Evolutionary conservation across 305 asterid genomes (phyloP), one percentile per base, ranked within the genome.

Genomic region (Nicotiana rustica): DNA sequence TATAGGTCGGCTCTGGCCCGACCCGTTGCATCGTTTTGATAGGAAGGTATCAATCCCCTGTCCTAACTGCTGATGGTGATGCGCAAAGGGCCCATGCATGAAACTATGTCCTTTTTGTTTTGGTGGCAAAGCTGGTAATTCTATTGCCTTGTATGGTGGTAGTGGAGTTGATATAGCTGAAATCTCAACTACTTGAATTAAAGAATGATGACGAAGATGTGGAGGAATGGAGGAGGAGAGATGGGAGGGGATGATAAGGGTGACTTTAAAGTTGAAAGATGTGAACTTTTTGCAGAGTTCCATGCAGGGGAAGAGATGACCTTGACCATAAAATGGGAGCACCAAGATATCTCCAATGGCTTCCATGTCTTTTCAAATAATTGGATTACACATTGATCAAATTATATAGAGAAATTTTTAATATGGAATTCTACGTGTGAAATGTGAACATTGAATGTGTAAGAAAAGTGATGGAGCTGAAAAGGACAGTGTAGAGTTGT

Each of bases 241-340:
- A 57, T 87, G 90, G 55, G 97, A 89, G 49, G 97, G 95, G 85
- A 94, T 91, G 71, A 93, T 86, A 36, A 94, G 69, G 57, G 86
- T 85, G 49, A 91, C 78, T 55, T 82, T 89, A 88, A 83, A 88
- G 77, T 89, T 87, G 67, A 82, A 61, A 62, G 92, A 88, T 9
- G 94, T 85, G 2, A 92, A 66, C 77, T 85, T 89, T 87, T 84
- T 92, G 87, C 97, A 92, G 73, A 94, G 91, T 87, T 93, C 97
- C 61, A 90, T 86, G 80, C 86, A 88, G 0, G 97, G 98, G 75
- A 86, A 85, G 65, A 94, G 91, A 67, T 93, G 98, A 77, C 97
- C 97, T 60, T 92, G 97, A 0, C 97, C 98, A 67, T 90, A 94
- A 82, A 91, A 91, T 15, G 97, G 97, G 55, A 94, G 67, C 79